Conservation (phyloP, 257 asterid species). For the Solanum arcanum region DNA sequence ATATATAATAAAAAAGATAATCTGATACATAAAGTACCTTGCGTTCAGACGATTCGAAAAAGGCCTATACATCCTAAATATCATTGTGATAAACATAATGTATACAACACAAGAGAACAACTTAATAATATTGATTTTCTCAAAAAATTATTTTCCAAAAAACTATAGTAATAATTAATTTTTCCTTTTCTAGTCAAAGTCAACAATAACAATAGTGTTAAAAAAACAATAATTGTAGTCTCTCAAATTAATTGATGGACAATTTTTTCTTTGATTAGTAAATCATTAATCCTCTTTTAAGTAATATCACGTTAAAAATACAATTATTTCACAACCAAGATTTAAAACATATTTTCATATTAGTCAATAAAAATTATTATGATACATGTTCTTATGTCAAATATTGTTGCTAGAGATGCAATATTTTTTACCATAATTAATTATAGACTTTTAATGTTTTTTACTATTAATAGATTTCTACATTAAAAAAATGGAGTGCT, state of each 20-base stretch:
- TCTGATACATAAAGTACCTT: no score
- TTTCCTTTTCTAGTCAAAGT: neutral
- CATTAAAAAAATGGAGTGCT: neutral
- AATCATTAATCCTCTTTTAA: neutral
- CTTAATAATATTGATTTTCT: neutral
- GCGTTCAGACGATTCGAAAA: accelerated
- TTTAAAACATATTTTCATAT: neutral
- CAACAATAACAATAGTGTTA: neutral
- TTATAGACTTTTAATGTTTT: neutral
- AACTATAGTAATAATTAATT: neutral
- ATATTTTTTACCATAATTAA: neutral
- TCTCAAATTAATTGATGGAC: neutral
- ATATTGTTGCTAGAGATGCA: neutral
- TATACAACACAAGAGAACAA: neutral
- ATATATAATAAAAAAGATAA: no score
- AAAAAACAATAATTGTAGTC: neutral
- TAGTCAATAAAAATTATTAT: neutral
- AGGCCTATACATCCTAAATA: no score
- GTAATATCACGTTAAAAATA: neutral
- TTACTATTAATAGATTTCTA: neutral
- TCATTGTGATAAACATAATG: neutral
- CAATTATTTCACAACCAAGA: neutral
- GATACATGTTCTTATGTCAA: neutral
- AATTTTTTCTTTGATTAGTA: neutral
- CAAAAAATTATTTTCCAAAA: neutral